These are phyloP conservation scores for Fusarium oligoseptatum DNA, from an alignment of 2,329 filamentous ascomycete species.

Conservation along the genomic window DNA sequence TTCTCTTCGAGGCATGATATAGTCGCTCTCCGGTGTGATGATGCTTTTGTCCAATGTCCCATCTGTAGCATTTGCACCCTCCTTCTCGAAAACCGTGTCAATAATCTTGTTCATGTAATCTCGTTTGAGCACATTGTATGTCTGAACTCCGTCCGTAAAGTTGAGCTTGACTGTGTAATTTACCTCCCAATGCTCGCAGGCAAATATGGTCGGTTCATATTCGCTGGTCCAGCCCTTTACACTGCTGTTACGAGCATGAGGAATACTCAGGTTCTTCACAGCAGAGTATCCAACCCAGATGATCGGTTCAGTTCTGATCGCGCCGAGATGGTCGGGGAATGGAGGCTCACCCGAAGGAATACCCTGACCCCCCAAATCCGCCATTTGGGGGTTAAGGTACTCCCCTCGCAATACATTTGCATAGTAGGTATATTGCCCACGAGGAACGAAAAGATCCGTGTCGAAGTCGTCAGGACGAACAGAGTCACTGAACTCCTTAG, in stretches of 20 bases:
- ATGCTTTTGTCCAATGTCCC: neutral
- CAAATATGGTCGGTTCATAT: neutral
- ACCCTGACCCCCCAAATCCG: neutral
- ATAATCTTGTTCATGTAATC: conserved; percentile 1
- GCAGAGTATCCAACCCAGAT: neutral
- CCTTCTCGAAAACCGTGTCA: neutral
- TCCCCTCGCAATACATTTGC: neutral
- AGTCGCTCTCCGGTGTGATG: neutral
- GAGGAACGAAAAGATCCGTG: neutral
- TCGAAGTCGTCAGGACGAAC: neutral
- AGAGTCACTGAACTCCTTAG: neutral
- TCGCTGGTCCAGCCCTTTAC: neutral
- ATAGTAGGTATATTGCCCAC: neutral
- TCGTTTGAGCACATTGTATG: neutral
- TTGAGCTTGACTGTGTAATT: neutral
- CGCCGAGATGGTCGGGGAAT: neutral
- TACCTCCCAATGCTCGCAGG: neutral
- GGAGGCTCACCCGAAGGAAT: neutral
- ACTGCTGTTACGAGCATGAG: neutral
- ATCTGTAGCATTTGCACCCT: neutral
- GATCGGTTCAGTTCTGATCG: neutral
- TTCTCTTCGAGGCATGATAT: neutral
- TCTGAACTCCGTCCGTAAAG: neutral
- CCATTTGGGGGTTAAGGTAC: neutral
- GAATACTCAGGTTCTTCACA: neutral